A percentile compares a stretch with the other conserved stretches of the same genome.
phyloP scores from a whole-genome alignment of 2,329 filamentous ascomycete genomes.

The Chaetomiaceae sp. region DNA sequence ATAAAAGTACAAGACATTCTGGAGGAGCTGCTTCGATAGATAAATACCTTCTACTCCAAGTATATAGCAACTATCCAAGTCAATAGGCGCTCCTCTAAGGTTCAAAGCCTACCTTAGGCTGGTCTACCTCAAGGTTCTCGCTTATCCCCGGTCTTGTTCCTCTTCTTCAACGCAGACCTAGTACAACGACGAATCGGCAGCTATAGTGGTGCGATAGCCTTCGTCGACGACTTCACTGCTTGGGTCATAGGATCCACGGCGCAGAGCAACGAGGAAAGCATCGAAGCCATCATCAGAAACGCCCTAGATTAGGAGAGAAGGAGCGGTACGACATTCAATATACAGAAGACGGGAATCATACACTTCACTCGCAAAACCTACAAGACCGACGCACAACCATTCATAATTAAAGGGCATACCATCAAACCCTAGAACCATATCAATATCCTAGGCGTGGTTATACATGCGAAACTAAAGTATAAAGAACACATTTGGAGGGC shows the following conservation, averaged over 20 bases:
- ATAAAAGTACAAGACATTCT: conserved; percentile 6
- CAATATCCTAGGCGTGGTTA: conserved; percentile 4
- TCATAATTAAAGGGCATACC: conserved; percentile 5
- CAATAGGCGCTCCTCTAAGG: conserved; percentile 1
- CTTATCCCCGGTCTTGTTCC: conserved; percentile 18
- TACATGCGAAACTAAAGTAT: conserved; percentile 21
- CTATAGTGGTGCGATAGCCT: conserved; percentile 25
- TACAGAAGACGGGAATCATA: conserved; percentile 10
- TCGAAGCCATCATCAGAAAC: conserved; percentile 25
- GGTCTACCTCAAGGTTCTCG: conserved; percentile 11
- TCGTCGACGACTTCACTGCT: conserved; percentile 27
- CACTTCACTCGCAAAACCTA: background rate
- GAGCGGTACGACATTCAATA: conserved; percentile 19
- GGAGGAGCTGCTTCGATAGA: conserved; percentile 6
- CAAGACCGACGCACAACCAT: conserved; percentile 8
- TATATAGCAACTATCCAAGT: conserved; percentile 7
- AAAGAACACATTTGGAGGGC: conserved; percentile 26
- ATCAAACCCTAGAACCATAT: conserved; percentile 3
- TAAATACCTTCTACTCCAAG: conserved; percentile 5
- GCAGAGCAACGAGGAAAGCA: conserved; percentile 22
- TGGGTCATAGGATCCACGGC: conserved; percentile 24
- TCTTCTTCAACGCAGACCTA: conserved; percentile 36
- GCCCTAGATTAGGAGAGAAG: conserved; percentile 25
- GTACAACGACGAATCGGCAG: conserved; percentile 29
- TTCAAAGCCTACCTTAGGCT: background rate